These are phyloP conservation scores for Torulaspora maleeae DNA, from an alignment of 805 yeast genomes.

Conservation along the genomic window DNA sequence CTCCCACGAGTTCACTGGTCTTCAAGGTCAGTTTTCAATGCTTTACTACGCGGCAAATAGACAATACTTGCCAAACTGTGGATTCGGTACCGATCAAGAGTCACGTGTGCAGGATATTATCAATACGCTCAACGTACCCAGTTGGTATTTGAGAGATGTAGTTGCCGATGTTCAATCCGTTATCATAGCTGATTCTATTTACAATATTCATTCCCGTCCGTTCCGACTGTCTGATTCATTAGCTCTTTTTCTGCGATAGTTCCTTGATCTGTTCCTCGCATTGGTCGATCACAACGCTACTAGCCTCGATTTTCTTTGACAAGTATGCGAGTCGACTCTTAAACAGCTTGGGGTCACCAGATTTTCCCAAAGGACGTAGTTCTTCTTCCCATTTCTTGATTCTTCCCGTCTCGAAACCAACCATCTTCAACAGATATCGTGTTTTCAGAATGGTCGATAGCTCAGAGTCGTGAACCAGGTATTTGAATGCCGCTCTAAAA, in stretches of 20 bases:
- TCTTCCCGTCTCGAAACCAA: conserved; percentile 56
- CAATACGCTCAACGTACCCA: not conserved
- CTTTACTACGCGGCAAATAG: not conserved
- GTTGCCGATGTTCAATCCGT: not conserved
- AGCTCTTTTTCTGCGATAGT: conserved; percentile 22
- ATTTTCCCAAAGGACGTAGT: conserved; percentile 50
- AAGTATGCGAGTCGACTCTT: conserved; percentile 61
- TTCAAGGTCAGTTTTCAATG: not conserved
- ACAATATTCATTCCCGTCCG: not conserved
- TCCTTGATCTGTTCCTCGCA: conserved; percentile 45
- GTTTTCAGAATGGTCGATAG: conserved; percentile 61
- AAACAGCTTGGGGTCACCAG: conserved; percentile 51
- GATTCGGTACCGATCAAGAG: not conserved
- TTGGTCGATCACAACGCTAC: conserved; percentile 48
- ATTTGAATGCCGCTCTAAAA: conserved; percentile 70
- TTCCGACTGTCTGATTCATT: not conserved
- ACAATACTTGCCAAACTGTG: not conserved
- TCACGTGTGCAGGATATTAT: not conserved
- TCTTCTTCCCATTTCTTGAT: conserved; percentile 69
- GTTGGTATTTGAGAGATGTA: not conserved
- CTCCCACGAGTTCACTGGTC: not conserved
- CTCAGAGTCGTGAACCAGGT: conserved; percentile 53
- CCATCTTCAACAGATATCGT: conserved; percentile 49
- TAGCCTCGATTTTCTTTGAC: conserved; percentile 57
- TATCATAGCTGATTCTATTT: not conserved